Percentiles rank a stretch among this genome's conserved stretches.
Conservation (phyloP, 345 rosid species). For the Erucastrum elatum region DNA sequence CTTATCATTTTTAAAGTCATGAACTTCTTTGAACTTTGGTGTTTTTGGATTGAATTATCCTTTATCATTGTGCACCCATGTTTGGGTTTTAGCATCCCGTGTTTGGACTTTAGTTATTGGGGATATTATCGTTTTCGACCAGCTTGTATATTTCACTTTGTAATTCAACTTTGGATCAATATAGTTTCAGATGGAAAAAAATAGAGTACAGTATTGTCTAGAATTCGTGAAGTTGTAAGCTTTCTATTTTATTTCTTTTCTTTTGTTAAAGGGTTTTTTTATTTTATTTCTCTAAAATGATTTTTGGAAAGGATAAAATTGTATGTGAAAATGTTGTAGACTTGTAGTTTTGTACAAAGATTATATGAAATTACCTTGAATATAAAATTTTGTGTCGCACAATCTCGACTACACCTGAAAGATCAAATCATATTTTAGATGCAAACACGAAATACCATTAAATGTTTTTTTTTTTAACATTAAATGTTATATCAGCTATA, state of each 20-base stretch:
- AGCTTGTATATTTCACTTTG: neutral
- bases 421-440: neutral
- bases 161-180: neutral
- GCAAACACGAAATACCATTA: neutral
- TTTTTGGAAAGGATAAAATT: neutral
- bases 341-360: neutral
- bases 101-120: neutral
- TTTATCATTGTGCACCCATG: too few species aligned
- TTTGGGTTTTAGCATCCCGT: neutral
- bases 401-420: neutral
- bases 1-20: too few species aligned
- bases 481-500: neutral
- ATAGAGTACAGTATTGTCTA: too few species aligned
- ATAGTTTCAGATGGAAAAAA: too few species aligned
- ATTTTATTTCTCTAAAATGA: neutral
- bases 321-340: neutral
- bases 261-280: too few species aligned
- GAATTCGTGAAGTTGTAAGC: too few species aligned
- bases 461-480: too few species aligned
- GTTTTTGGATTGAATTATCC: neutral
- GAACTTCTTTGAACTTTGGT: too few species aligned
- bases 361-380: neutral
- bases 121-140: neutral
- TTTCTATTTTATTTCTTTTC: too few species aligned
- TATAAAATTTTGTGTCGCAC: neutral